These are phyloP conservation scores for Amphirosellinia nigrospora DNA, from an alignment of 495 filamentous ascomycete genomes.

Conservation along the genomic window DNA sequence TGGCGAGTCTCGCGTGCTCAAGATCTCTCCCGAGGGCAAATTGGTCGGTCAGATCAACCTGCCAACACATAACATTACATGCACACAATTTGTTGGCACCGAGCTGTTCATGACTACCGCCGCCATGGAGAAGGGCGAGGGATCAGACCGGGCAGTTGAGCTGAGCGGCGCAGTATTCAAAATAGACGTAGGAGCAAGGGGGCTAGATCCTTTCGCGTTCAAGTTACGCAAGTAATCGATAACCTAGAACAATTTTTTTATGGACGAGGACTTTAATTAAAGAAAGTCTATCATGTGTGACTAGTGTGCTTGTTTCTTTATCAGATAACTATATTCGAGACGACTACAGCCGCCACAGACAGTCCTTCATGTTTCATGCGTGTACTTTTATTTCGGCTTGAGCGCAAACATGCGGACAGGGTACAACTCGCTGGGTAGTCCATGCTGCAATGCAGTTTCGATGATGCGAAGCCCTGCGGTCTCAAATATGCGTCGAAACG, in stretches of 20 bases:
- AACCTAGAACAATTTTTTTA: background rate
- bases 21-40: slow-evolving; percentile 67
- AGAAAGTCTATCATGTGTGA: slow-evolving; percentile 12
- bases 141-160: slow-evolving; percentile 62
- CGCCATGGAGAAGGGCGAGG: slow-evolving; percentile 61
- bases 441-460: slow-evolving; percentile 76
- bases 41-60: slow-evolving; percentile 69
- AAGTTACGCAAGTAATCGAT: slow-evolving; percentile 41
- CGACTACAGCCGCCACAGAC: background rate
- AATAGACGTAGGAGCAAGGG: slow-evolving; percentile 70
- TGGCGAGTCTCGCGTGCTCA: slow-evolving; percentile 70
- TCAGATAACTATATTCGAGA: slow-evolving; percentile 1
- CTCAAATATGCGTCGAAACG: slow-evolving; percentile 72
- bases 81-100: slow-evolving; percentile 73
- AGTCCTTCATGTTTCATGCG: slow-evolving; percentile 1
- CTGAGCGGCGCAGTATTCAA: slow-evolving; percentile 70
- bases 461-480: slow-evolving; percentile 70
- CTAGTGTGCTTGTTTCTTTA: background rate
- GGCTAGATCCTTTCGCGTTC: slow-evolving; percentile 64
- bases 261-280: background rate
- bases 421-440: slow-evolving; percentile 68
- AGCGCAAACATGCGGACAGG: slow-evolving; percentile 78
- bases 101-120: slow-evolving; percentile 80
- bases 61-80: slow-evolving; percentile 73
- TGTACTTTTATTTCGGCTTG: slow-evolving; percentile 35